phyloP scores from a whole-genome alignment of 768 basidiomycete genomes.

The Hydnum rufescens region DNA sequence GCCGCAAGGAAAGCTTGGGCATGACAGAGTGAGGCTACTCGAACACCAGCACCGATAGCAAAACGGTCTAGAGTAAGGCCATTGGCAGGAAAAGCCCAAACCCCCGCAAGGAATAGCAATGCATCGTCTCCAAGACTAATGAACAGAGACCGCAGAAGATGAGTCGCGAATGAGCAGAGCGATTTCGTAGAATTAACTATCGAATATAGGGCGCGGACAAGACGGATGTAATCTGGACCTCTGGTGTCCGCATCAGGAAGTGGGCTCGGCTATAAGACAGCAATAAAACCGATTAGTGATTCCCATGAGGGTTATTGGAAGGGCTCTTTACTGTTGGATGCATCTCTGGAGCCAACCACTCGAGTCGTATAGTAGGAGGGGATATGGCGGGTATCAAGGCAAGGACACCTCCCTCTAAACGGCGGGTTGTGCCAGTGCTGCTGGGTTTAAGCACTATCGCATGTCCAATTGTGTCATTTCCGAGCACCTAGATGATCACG shows the following conservation, averaged over 20 bases:
- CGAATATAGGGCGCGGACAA: conserved; percentile 46
- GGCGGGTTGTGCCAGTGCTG: not conserved
- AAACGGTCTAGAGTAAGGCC: not conserved
- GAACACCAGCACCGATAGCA: conserved; percentile 15
- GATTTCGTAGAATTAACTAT: conserved; percentile 39
- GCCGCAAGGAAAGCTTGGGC: conserved; percentile 66
- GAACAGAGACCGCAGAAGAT: conserved; percentile 46
- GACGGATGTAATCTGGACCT: conserved; percentile 29
- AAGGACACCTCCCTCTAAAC: not conserved
- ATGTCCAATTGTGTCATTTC: too few relatives aligned
- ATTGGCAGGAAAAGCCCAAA: conserved; percentile 26
- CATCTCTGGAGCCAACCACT: too few relatives aligned
- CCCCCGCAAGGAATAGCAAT: conserved; percentile 59
- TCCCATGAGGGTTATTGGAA: too few relatives aligned
- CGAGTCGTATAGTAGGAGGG: too few relatives aligned
- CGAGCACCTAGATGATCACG: too few relatives aligned
- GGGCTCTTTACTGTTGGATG: too few relatives aligned
- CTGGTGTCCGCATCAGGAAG: conserved; percentile 12
- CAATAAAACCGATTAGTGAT: too few relatives aligned
- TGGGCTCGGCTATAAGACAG: too few relatives aligned
- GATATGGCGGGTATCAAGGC: not conserved
- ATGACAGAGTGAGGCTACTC: conserved; percentile 47
- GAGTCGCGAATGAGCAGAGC: conserved; percentile 30
- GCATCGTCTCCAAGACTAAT: conserved; percentile 45
- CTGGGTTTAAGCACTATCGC: not conserved